Evolutionary conservation across 108 stramenopile genomes (phyloP), one percentile per base, ranked within the genome.

Genomic region (Chaetoceros muelleri): DNA sequence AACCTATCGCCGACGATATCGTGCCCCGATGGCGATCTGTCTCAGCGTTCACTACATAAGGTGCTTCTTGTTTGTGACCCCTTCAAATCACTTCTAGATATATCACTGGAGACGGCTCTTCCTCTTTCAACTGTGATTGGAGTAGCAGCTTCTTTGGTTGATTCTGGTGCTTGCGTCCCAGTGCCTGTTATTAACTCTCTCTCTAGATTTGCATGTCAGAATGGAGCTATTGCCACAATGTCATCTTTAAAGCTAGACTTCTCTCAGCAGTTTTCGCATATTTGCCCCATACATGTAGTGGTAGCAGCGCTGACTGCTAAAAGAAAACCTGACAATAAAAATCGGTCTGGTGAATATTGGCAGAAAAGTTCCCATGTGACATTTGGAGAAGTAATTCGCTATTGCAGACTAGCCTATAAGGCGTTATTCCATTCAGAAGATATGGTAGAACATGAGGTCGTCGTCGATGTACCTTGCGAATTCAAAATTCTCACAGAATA

Each of bases 91-190:
- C 53, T 91, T 28, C 51, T 65, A 16, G 85, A 91, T 46, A 67
- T 84, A 48, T 76, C 90, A 1, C 54, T 69, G 28, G 90, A 91
- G 46, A 69, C 80, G 17, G 78, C 75, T 46, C 56, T 91, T 3
- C 67, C 85, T 3, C 67, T 85, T 30, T 53, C 71, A 24, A 69
- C 67, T 2, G 73, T 80, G 1, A 44, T 87, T 60, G 72, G 81
- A 44, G 64, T 81, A 28, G 84, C 85, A 13, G 70, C 56, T 7
- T 80, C 80, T 58, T 60, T 91, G 29, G 63, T 85, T 0, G 30
- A 24, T 0, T 68, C 75, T 45, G 78, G 80, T 0, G 64, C 71
- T 18, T 78, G 84, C 58, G 53, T 82, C 17, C 52, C 70, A 2
- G 82, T 81, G 1, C 70, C 68, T 44, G 79, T 82, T 8, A 70